phyloP scores from a whole-genome alignment of 2,329 filamentous ascomycete genomes.

The Phyllachora maydis region DNA sequence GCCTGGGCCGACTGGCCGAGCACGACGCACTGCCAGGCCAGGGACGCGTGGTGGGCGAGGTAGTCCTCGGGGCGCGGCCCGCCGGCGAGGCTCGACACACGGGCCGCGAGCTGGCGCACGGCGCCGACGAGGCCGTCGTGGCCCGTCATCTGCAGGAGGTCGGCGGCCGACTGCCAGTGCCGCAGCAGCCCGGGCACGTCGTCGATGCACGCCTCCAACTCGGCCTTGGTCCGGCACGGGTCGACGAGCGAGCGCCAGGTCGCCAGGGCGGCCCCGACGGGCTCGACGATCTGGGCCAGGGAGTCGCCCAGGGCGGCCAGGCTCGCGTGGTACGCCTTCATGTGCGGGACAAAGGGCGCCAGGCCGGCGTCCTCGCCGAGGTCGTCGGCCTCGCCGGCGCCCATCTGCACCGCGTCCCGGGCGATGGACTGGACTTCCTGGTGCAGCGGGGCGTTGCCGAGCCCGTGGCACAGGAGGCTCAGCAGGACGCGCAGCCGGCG shows the following conservation, averaged over 20 bases:
- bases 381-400: conserved; percentile 14
- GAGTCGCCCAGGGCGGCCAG: conserved; percentile 19
- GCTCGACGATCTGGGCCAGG: conserved; percentile 12
- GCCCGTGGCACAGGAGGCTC: conserved; percentile 22
- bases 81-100: conserved; percentile 16
- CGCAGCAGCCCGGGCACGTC: conserved; percentile 24
- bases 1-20: conserved; percentile 31
- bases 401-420: conserved; percentile 14
- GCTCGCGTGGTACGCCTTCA: conserved; percentile 22
- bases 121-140: conserved; percentile 22
- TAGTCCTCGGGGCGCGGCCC: conserved; percentile 14
- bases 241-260: conserved; percentile 22
- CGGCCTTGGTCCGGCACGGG: conserved; percentile 14
- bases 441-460: conserved; percentile 21
- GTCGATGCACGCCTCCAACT: conserved; percentile 24
- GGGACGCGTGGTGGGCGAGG: conserved; percentile 22
- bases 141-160: conserved; percentile 29
- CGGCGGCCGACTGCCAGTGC: conserved; percentile 26
- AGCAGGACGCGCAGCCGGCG: conserved; percentile 29
- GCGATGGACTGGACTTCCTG: conserved; percentile 17
- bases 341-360: conserved; percentile 22
- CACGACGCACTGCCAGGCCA: conserved; percentile 30
- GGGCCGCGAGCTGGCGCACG: conserved; percentile 22
- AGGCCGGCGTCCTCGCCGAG: conserved; percentile 23
- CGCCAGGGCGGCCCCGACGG: conserved; percentile 14